These are phyloP conservation scores for Neoboletus brunneissimus DNA, from an alignment of 768 basidiomycete genomes.

Conservation along the genomic window DNA sequence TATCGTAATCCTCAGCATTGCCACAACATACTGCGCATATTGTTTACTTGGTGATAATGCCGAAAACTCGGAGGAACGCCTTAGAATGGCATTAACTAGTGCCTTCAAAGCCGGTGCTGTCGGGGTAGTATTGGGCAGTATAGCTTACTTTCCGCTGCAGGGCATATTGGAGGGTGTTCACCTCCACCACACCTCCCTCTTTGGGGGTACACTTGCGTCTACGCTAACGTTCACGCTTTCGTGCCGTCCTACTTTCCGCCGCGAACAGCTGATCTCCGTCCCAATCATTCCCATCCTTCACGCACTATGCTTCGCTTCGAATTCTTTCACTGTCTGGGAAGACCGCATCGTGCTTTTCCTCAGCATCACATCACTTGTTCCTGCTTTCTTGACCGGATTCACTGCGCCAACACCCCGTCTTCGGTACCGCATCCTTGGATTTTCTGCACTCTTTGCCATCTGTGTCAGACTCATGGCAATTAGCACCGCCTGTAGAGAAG, in stretches of 20 bases:
- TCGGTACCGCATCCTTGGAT: conserved; percentile 71
- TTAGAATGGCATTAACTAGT: conserved; percentile 30
- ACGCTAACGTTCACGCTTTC: conserved; percentile 44
- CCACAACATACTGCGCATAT: conserved; percentile 58
- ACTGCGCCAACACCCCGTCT: conserved; percentile 67
- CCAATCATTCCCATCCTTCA: conserved; percentile 65
- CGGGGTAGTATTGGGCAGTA: conserved; percentile 39
- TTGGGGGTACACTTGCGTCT: conserved; percentile 47
- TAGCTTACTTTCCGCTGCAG: conserved; percentile 33
- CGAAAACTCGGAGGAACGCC: conserved; percentile 43
- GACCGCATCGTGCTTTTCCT: conserved; percentile 80
- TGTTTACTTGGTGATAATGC: conserved; percentile 40
- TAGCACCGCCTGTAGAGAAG: conserved; percentile 91
- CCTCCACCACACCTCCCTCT: conserved; percentile 48
- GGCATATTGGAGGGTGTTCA: conserved; percentile 46
- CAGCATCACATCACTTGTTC: conserved; percentile 59
- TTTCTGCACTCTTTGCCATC: conserved; percentile 60
- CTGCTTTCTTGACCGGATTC: conserved; percentile 58
- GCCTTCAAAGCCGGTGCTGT: conserved; percentile 34
- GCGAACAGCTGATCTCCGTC: conserved; percentile 27
- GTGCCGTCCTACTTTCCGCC: conserved; percentile 36
- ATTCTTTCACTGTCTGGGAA: conserved; percentile 99
- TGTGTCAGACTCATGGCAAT: conserved; percentile 73
- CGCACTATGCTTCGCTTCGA: conserved; percentile 76
- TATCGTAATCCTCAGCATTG: conserved; percentile 54